Percentiles rank a stretch among this genome's conserved stretches.
Conservation (phyloP, 2,329 filamentous ascomycete species). For the Calonectria crousiana region DNA sequence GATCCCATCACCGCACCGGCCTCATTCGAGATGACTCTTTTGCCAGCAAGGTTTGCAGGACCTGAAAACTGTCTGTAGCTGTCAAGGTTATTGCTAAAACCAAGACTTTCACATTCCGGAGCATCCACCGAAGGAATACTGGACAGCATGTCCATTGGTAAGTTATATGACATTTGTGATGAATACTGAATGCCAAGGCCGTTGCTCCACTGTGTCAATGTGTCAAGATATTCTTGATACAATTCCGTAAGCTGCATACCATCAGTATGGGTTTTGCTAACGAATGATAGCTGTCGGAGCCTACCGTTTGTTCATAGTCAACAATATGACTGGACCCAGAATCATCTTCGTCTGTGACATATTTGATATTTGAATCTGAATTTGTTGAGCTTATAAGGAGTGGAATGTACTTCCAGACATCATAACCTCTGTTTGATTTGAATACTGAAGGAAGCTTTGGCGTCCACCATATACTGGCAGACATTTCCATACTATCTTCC, state of each 20-base stretch:
- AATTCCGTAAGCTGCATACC: neutral
- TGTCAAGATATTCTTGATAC: neutral
- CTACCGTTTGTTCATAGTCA: neutral
- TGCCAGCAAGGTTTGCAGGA: neutral
- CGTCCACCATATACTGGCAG: neutral
- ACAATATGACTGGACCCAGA: neutral
- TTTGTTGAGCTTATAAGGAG: neutral
- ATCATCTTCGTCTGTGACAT: neutral
- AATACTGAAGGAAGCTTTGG: neutral
- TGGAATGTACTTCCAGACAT: neutral
- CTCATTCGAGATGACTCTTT: neutral
- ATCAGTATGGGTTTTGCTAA: neutral
- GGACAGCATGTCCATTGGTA: neutral
- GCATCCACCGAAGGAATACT: neutral
- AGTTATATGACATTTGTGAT: neutral
- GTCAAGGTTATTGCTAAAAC: neutral
- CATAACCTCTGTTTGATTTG: neutral
- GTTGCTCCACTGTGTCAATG: neutral
- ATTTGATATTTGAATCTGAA: neutral
- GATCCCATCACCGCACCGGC: neutral
- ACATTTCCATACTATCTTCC: neutral
- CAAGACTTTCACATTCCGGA: neutral
- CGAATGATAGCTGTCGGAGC: neutral
- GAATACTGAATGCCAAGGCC: neutral
- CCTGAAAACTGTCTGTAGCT: neutral